These are phyloP conservation scores for Ustanciosporium gigantosporum DNA, from an alignment of 1,284 basidiomycete species.

Conservation along the genomic window DNA sequence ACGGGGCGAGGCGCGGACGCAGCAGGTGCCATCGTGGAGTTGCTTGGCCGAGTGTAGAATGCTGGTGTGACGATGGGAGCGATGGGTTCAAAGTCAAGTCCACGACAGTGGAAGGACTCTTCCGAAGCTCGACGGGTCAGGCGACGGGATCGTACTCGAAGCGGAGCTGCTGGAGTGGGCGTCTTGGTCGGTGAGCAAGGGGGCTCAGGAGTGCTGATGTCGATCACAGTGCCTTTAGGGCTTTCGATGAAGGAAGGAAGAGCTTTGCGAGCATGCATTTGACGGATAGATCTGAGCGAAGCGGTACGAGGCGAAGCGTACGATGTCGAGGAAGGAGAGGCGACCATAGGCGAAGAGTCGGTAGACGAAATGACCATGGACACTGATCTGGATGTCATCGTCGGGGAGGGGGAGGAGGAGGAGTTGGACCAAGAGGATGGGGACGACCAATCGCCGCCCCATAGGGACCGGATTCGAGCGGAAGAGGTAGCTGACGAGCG, in stretches of 20 bases:
- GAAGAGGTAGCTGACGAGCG: conserved; percentile 7
- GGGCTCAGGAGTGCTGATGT: too few relatives aligned
- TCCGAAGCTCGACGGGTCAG: conserved; percentile 8
- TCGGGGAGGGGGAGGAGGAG: too few relatives aligned
- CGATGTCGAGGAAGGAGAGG: neutral
- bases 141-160: neutral
- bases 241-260: conserved; percentile 13
- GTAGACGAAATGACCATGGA: too few relatives aligned
- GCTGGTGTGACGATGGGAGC: neutral
- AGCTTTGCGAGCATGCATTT: conserved; percentile 18
- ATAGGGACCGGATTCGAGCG: neutral
- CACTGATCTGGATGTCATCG: too few relatives aligned
- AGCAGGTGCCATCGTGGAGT: neutral
- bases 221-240: too few relatives aligned
- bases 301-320: conserved; percentile 2
- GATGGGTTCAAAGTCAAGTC: conserved; percentile 11
- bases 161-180: neutral
- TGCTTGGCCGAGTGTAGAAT: conserved; percentile 6
- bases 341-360: neutral
- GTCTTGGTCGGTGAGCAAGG: too few relatives aligned
- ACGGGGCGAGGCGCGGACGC: conserved; percentile 1
- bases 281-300: conserved; percentile 25
- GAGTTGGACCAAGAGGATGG: too few relatives aligned
- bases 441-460: neutral
- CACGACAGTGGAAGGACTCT: conserved; percentile 24